phyloP scores from a whole-genome alignment of 2,329 filamentous ascomycete species.

The Neurospora crassa region DNA sequence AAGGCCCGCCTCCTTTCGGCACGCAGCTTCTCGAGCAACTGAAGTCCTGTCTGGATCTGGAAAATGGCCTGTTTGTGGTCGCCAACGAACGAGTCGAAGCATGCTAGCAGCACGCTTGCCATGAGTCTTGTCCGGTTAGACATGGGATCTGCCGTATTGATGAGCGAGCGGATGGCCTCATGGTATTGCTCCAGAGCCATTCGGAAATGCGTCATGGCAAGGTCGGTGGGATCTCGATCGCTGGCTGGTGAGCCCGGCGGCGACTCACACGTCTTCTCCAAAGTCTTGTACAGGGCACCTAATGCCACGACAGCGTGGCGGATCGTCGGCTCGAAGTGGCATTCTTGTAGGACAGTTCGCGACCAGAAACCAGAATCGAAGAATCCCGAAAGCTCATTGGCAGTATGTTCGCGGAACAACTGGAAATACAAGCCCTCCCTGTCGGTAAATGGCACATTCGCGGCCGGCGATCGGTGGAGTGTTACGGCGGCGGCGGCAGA shows the following conservation, averaged over 20 bases:
- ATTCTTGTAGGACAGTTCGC: conserved; percentile 51
- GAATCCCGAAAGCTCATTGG: conserved; percentile 54
- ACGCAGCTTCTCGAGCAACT: conserved; percentile 43
- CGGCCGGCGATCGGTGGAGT: conserved; percentile 30
- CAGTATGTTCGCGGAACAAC: conserved; percentile 51
- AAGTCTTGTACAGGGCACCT: conserved; percentile 56
- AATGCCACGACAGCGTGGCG: conserved; percentile 57
- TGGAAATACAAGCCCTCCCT: conserved; percentile 52
- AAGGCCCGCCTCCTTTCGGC: conserved; percentile 33
- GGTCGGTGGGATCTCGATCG: conserved; percentile 24
- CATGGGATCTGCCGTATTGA: conserved; percentile 31
- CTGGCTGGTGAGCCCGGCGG: conserved; percentile 36
- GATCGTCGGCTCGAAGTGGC: conserved; percentile 50
- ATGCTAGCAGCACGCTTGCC: conserved; percentile 55
- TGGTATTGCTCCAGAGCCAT: conserved; percentile 52
- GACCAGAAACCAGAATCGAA: conserved; percentile 60
- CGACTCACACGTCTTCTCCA: conserved; percentile 47
- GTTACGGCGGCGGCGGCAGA: conserved; percentile 16
- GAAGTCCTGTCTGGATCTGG: conserved; percentile 51
- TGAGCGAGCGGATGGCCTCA: conserved; percentile 42
- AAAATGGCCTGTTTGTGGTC: conserved; percentile 51
- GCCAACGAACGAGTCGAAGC: conserved; percentile 58
- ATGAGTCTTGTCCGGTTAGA: conserved; percentile 50
- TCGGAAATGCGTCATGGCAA: conserved; percentile 44
- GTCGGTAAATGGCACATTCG: conserved; percentile 37